Base-by-base conservation (phyloP, 2,329 filamentous ascomycete species). In the Iodosphaeria phyllophila region DNA sequence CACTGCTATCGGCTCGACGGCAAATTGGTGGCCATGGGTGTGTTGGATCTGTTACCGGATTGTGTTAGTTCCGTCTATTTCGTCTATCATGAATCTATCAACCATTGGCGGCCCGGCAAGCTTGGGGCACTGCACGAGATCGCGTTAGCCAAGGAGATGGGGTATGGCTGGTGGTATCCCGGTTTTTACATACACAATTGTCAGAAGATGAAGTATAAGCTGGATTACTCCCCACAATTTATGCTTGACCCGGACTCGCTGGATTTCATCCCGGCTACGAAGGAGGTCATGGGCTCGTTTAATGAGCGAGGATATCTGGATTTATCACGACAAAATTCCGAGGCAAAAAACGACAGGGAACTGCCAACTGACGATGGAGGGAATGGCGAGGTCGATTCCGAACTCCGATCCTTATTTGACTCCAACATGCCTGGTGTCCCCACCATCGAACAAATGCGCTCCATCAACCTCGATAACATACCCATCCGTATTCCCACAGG, bases 191-290 rank as follows among this genome's bases (percentile, higher is more conserved):
- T 89, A 30, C 77, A 84, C 44, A 69, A 54, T 27, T 86, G 78
- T 39, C 58, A 64, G 26, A 89, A 89, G 53, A 86, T 89, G 79
- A 60, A 61, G 36, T 89, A 89, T 54, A 89, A 89, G 53, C 74
- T 72, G 29, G 74, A 83, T 40, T 89, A 78, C 43, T 56, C 60
- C 8, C 78, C 77, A 2, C 75, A 82, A 40, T 66, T 73, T 38
- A 60, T 89, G 8, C 58, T 86, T 8, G 74, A 84, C 34, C 74
- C 75, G 0, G 64, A 71, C 32, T 61, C 59, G 0, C 54, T 73
- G 32, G 42, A 49, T 6, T 82, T 75, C 74, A 55, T 72, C 32
- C 51, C 53, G 0, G 43, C 80, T 12, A 60, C 71, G 34, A 48
- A 56, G 18, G 48, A 55, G 3, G 41, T 66, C 2, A 42, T 71